Evolutionary conservation across 768 basidiomycete genomes (phyloP).

Genomic region (Gelatoporia subvermispora): DNA sequence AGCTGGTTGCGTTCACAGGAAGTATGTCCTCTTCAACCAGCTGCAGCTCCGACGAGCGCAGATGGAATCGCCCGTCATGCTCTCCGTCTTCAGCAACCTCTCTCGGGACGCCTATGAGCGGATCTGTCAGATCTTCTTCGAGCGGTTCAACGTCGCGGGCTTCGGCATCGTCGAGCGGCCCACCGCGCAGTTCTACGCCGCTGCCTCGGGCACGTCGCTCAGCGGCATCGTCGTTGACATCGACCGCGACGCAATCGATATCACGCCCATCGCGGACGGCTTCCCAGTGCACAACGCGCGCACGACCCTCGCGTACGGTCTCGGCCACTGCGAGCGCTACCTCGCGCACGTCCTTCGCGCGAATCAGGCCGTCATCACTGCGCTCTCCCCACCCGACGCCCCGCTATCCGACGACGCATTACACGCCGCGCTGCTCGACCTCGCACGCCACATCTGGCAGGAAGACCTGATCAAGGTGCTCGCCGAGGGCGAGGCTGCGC

Average conservation of each 20-base stretch:
- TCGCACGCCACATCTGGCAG: slow-evolving; percentile 59
- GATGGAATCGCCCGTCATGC: slow-evolving; percentile 82
- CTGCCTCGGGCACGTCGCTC: slow-evolving; percentile 44
- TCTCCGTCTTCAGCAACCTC: slow-evolving; percentile 63
- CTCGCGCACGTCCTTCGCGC: slow-evolving; percentile 67
- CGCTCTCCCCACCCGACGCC: slow-evolving; percentile 49
- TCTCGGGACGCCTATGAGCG: slow-evolving; percentile 65
- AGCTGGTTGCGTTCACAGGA: no score
- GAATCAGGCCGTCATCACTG: slow-evolving; percentile 59
- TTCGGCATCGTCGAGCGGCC: slow-evolving; percentile 80
- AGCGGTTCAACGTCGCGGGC: slow-evolving; percentile 86
- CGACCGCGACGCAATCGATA: slow-evolving; percentile 67
- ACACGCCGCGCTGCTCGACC: slow-evolving; percentile 50
- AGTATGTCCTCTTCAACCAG: slow-evolving; percentile 71
- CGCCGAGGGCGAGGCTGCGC: slow-evolving; percentile 56
- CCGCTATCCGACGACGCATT: slow-evolving; percentile 43
- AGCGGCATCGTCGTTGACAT: slow-evolving; percentile 81
- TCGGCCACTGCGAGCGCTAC: slow-evolving; percentile 67
- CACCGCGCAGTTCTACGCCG: slow-evolving; percentile 78
- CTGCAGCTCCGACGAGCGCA: slow-evolving; percentile 76
- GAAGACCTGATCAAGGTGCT: slow-evolving; percentile 70
- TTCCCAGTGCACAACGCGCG: slow-evolving; percentile 52
- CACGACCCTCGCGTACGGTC: slow-evolving; percentile 58
- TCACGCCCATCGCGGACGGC: slow-evolving; percentile 75
- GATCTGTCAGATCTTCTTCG: slow-evolving; percentile 83